Evolutionary conservation across 306 rosid genomes (phyloP), one percentile per base, ranked within the genome.

Genomic region (Senna tora): DNA sequence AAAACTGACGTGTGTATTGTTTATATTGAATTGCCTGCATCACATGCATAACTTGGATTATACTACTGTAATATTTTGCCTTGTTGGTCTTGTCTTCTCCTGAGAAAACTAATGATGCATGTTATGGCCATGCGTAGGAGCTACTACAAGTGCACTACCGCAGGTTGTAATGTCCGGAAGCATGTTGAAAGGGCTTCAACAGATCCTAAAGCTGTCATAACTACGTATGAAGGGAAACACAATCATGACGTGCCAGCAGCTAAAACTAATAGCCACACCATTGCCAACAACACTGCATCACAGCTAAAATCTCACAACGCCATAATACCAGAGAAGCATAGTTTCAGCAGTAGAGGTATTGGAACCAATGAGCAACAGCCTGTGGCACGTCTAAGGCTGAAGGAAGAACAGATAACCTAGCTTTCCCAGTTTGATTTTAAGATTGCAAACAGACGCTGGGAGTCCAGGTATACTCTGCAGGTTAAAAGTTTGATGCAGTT

Each of bases 201-300:
- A 0, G 98, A 92, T 77, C 92, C 86, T 7, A 92, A 90, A 84
- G 98, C 95, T 28, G 96, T 92, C 56, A 90, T 92, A 75, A 90
- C 98, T 63, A 88, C 98, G 19, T 92, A 92, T 2, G 98, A 92
- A 79, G 96, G 98, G 7, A 92, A 88, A 75, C 98, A 92, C 66
- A 92, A 84, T 46, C 98, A 92, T 68, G 88, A 92, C 15, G 91
- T 92, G n/a, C 98, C 98, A 6, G 91, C 89, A 11, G 87, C 95
- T 49, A 92, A 76, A 84, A 80, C 66, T 39, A 78, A 81, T 79
- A 87, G 92, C 84, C 97, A 87, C 84, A 75, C 88, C 12, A 25
- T 83, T 15, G 87, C 86, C 49, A 84, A 70, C 79, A 83, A 66
- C 38, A 80, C 63, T 21, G 76, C 86, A 28, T 60, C 87, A 4